phyloP scores from a whole-genome alignment of 768 basidiomycete species.

The Cytidiella melzeri region DNA sequence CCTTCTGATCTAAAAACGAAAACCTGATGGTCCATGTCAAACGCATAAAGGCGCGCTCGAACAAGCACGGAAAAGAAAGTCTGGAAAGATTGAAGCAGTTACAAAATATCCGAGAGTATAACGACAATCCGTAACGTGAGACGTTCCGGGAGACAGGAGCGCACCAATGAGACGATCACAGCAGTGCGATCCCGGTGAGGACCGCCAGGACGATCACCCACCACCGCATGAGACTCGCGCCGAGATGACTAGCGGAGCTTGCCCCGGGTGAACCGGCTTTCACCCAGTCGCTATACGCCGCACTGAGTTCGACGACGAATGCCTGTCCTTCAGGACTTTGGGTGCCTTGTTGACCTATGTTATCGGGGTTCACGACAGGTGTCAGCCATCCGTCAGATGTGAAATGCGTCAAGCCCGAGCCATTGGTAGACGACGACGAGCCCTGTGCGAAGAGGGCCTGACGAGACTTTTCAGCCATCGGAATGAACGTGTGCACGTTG shows the following conservation, averaged over 20 bases:
- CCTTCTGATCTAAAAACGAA: no score
- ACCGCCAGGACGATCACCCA: background rate
- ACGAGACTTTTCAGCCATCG: constrained; percentile 18
- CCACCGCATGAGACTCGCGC: background rate
- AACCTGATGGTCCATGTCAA: no score
- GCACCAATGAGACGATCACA: no score
- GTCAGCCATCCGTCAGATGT: constrained; percentile 57
- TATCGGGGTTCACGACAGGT: constrained; percentile 71
- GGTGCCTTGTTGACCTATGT: constrained; percentile 39
- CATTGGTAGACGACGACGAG: constrained; percentile 9
- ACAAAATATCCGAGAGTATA: no score
- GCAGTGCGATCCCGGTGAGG: background rate
- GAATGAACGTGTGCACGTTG: constrained; percentile 43
- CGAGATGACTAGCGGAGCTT: constrained; percentile 28
- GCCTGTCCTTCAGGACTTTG: constrained; percentile 73
- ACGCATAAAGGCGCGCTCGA: no score
- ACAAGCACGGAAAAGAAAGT: no score
- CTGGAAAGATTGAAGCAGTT: no score
- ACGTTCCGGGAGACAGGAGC: no score
- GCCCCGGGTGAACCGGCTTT: constrained; percentile 45
- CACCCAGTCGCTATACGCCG: constrained; percentile 74
- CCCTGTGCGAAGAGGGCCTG: constrained; percentile 12
- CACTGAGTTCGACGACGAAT: constrained; percentile 70
- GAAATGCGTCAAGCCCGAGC: constrained; percentile 37
- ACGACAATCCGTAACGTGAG: no score